Evolutionary conservation across 2,329 filamentous ascomycete species (phyloP).

Genomic region (Colletotrichum lini): DNA sequence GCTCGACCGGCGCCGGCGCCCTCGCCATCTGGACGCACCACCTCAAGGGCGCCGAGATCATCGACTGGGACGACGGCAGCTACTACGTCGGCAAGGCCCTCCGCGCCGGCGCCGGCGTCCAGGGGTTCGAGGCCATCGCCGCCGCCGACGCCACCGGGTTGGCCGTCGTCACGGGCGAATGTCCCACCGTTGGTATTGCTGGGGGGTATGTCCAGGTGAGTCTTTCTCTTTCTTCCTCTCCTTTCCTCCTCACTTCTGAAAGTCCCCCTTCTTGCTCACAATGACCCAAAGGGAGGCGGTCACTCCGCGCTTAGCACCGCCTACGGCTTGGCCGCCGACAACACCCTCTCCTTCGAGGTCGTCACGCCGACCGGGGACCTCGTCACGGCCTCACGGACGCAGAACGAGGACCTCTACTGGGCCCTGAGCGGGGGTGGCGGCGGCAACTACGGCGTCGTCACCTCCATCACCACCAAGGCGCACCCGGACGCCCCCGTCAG

Average conservation of each 20-base stretch:
- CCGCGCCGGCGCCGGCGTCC: constrained; percentile 68
- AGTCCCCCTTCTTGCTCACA: too few relatives aligned
- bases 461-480: constrained; percentile 67
- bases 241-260: too few relatives aligned
- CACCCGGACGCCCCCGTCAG: constrained; percentile 59
- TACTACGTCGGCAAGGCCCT: constrained; percentile 66
- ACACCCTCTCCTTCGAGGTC: constrained; percentile 71
- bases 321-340: constrained; percentile 73
- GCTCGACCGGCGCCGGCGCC: constrained; percentile 66
- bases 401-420: constrained; percentile 75
- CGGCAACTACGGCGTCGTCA: constrained; percentile 64
- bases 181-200: constrained; percentile 64
- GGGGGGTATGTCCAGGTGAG: constrained; percentile 65
- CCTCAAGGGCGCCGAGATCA: constrained; percentile 59
- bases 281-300: constrained; percentile 59
- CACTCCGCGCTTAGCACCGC: constrained; percentile 61
- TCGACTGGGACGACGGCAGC: constrained; percentile 42
- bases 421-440: constrained; percentile 68
- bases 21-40: constrained; percentile 64
- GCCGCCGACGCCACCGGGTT: constrained; percentile 57
- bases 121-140: constrained; percentile 60
- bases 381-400: constrained; percentile 64
- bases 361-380: constrained; percentile 67
- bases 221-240: too few relatives aligned
- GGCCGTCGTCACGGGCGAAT: constrained; percentile 62